Evolutionary conservation across 331 rosid genomes (phyloP).

Genomic region (Erythrophleum ivorense): DNA sequence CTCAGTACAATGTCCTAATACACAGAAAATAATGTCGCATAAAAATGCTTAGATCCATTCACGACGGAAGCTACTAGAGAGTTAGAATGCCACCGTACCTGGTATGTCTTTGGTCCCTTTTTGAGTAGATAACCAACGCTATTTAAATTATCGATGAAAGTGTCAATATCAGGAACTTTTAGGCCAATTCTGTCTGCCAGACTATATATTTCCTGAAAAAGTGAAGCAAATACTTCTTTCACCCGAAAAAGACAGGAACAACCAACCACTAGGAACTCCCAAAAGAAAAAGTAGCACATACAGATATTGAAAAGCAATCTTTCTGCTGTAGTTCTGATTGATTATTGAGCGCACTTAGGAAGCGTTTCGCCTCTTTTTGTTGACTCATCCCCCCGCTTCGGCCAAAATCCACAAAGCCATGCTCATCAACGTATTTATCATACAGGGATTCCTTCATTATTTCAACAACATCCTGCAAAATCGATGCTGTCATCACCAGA

Average conservation of each 20-base stretch:
- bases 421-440: slow-evolving; percentile 91
- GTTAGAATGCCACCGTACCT: slow-evolving; percentile 58
- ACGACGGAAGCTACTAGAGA: slow-evolving; percentile 22
- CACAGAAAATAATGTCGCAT: neutral
- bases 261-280: neutral
- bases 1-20: neutral
- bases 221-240: slow-evolving; percentile 17
- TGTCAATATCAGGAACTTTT: slow-evolving; percentile 83
- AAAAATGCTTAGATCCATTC: slow-evolving; percentile 15
- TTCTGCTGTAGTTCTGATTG: slow-evolving; percentile 90
- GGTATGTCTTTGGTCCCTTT: slow-evolving; percentile 90
- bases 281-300: slow-evolving; percentile 40
- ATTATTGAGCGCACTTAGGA: slow-evolving; percentile 88
- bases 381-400: slow-evolving; percentile 99
- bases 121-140: slow-evolving; percentile 83
- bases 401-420: slow-evolving; percentile 90
- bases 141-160: slow-evolving; percentile 83
- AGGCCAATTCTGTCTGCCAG: slow-evolving; percentile 85
- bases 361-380: slow-evolving; percentile 95
- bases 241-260: slow-evolving; percentile 20
- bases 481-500: slow-evolving; percentile 31
- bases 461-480: slow-evolving; percentile 91
- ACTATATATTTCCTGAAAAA: slow-evolving; percentile 87
- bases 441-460: slow-evolving; percentile 94
- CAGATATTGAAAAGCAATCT: slow-evolving; percentile 83